phyloP scores from a whole-genome alignment of 2,329 filamentous ascomycete genomes.

The Diaporthe caulivora region DNA sequence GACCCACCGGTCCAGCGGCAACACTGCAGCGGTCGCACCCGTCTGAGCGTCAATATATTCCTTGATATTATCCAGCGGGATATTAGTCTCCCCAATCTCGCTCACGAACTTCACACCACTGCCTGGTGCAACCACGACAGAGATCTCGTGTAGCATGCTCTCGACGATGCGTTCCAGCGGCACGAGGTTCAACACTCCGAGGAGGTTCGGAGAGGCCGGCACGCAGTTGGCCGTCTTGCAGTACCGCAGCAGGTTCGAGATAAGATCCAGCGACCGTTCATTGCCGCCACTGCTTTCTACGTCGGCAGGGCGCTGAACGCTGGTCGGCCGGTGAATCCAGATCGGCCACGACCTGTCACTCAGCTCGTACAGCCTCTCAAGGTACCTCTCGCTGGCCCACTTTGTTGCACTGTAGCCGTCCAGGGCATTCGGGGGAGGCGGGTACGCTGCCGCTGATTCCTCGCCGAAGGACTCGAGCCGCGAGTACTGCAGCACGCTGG shows the following conservation, averaged over 20 bases:
- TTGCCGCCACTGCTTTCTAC: not conserved
- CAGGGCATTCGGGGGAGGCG: slow-evolving; percentile 34
- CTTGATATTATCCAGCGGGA: not conserved
- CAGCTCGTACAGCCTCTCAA: slow-evolving; percentile 44
- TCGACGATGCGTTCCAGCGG: not conserved
- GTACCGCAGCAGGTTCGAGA: not conserved
- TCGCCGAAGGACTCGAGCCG: not conserved
- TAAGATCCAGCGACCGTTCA: not conserved
- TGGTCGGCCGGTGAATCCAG: slow-evolving; percentile 47
- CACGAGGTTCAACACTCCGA: not conserved
- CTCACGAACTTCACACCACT: not conserved
- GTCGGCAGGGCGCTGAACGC: slow-evolving; percentile 30
- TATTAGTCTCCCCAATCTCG: not conserved
- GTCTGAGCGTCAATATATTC: not conserved
- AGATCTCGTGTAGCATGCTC: not conserved
- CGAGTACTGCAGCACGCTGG: not conserved
- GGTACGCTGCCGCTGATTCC: not conserved
- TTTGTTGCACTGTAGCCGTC: slow-evolving; percentile 50
- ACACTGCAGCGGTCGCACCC: not conserved
- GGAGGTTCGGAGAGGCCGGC: not conserved
- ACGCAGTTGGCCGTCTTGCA: not conserved
- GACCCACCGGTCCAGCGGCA: not conserved
- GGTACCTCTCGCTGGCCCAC: slow-evolving; percentile 45
- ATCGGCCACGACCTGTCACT: slow-evolving; percentile 41
- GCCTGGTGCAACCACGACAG: not conserved